These are phyloP conservation scores for Coemansia sp. DNA, from an alignment of 192 early-diverging fungal species.

Conservation along the genomic window DNA sequence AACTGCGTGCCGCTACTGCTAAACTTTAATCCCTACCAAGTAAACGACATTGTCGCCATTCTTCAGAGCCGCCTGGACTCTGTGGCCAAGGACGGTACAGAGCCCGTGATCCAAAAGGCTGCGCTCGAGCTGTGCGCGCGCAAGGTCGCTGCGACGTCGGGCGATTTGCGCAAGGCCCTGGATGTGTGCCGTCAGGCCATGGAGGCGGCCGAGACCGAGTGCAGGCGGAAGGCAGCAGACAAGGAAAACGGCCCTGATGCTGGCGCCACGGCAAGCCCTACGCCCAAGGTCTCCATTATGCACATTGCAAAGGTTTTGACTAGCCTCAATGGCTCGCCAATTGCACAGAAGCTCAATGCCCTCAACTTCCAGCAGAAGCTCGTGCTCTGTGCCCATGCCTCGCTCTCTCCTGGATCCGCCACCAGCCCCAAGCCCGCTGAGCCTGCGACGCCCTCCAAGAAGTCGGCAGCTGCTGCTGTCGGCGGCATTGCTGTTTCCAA, in stretches of 20 bases:
- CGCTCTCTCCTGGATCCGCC: slow-evolving; percentile 15
- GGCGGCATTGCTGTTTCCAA: slow-evolving; percentile 51
- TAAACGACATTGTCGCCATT: slow-evolving; percentile 81
- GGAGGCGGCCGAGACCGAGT: slow-evolving; percentile 74
- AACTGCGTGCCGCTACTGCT: slow-evolving; percentile 77
- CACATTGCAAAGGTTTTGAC: slow-evolving; percentile 73
- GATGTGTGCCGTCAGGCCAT: slow-evolving; percentile 85
- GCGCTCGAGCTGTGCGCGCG: slow-evolving; percentile 92
- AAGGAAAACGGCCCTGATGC: slow-evolving; percentile 35
- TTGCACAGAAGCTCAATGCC: slow-evolving; percentile 60
- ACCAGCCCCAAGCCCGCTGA: slow-evolving; percentile 19
- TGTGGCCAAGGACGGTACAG: slow-evolving; percentile 41
- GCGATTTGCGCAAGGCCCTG: slow-evolving; percentile 74
- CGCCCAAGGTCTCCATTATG: slow-evolving; percentile 75
- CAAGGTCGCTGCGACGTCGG: slow-evolving; percentile 83
- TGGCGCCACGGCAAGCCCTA: neutral
- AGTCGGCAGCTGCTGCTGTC: slow-evolving; percentile 40
- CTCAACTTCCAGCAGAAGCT: slow-evolving; percentile 82
- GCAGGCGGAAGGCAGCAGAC: slow-evolving; percentile 41
- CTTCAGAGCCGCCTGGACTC: slow-evolving; percentile 76
- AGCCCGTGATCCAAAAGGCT: slow-evolving; percentile 69
- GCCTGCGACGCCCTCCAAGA: slow-evolving; percentile 51
- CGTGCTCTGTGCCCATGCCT: slow-evolving; percentile 54
- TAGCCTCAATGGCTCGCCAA: slow-evolving; percentile 59
- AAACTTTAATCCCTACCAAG: slow-evolving; percentile 85